Base-by-base conservation (phyloP, 805 yeast species). In the Ogataea neopini region DNA sequence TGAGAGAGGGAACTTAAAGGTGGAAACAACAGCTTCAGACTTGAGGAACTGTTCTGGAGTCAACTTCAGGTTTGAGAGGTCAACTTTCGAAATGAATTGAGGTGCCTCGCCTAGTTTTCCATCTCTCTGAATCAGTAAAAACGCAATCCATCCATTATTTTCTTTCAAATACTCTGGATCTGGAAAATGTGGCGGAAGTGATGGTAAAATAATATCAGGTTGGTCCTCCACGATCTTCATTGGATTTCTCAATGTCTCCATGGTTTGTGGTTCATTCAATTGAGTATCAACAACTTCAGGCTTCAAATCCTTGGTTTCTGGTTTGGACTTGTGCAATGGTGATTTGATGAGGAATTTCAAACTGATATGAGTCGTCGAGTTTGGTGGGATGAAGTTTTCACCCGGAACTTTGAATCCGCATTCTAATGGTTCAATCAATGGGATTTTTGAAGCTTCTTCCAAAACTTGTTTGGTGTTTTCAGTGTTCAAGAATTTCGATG, bases 321-420 rank as follows among this genome's bases (percentile, higher is more conserved):
- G 81, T 49, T 71, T 67, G n/a, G 79, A 71, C 60, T 84, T 84
- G 50, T 82, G 86, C 33, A 75, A 76, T 6, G 92, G 83, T 2
- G 96, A 87, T 57, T 84, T 82, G 33, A 89, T 80, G 37, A 88
- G 66, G 49, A 86, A 84, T 66, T 91, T 89, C 19, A 94, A 54
- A 25, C 81, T 82, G 49, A 95, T 71, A 66, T 88, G 91, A 7
- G 88, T 82, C 41, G 78, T 77, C 1, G 97, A 80, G 20, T 77
- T 75, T 22, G 96, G 85, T 0, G 90, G 80, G 23, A 87, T 82
- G 25, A 71, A 71, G 13, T 68, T 63, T 71, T 91, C 97, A 28
- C 98, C 98, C 3, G 96, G 92, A 36, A 92, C 96, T 52, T 77
- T 76, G 69, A 89, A 89, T 48, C 79, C 80, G 36, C 95, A 84